Percentiles rank a stretch among this genome's conserved stretches.
These are phyloP conservation scores for Actinomortierella ambigua DNA, from an alignment of 371 early-diverging fungal species.

Conservation along the genomic window DNA sequence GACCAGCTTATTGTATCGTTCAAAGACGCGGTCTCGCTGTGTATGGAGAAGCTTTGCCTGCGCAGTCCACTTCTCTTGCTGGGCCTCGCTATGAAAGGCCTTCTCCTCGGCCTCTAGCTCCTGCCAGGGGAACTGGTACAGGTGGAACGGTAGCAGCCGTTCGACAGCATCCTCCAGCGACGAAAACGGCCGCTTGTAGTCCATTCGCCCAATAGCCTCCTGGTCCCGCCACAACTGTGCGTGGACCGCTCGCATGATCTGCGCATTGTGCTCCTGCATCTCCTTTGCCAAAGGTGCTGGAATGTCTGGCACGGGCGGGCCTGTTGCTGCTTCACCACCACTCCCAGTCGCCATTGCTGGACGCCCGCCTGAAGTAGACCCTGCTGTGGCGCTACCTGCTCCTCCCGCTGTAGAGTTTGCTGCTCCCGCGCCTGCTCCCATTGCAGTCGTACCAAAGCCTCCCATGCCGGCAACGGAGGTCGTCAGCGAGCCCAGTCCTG, in stretches of 20 bases:
- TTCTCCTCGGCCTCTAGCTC: conserved; percentile 65
- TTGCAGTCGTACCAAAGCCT: background rate
- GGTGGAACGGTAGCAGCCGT: conserved; percentile 74
- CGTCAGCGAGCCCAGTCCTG: background rate
- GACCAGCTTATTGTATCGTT: conserved; percentile 21
- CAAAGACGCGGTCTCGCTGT: conserved; percentile 20
- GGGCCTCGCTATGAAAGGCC: conserved; percentile 39
- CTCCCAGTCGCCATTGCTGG: background rate
- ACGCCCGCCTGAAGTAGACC: too few relatives aligned
- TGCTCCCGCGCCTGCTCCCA: conserved; percentile 46
- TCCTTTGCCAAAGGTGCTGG: conserved; percentile 8
- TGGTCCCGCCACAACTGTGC: conserved; percentile 57
- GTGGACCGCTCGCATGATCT: conserved; percentile 12
- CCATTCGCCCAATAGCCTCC: conserved; percentile 51
- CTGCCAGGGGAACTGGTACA: conserved; percentile 69
- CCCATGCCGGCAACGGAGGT: background rate
- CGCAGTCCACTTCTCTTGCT: conserved; percentile 22
- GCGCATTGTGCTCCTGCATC: conserved; percentile 12
- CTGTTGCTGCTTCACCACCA: conserved; percentile 5
- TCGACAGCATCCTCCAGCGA: conserved; percentile 66
- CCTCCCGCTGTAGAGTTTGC: conserved; percentile 49
- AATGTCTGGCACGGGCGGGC: background rate
- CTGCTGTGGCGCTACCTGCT: too few relatives aligned
- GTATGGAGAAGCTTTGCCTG: conserved; percentile 14
- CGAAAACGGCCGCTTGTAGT: conserved; percentile 63